phyloP scores from a whole-genome alignment of 176 grass and related monocot species.

The Melocanna baccifera region DNA sequence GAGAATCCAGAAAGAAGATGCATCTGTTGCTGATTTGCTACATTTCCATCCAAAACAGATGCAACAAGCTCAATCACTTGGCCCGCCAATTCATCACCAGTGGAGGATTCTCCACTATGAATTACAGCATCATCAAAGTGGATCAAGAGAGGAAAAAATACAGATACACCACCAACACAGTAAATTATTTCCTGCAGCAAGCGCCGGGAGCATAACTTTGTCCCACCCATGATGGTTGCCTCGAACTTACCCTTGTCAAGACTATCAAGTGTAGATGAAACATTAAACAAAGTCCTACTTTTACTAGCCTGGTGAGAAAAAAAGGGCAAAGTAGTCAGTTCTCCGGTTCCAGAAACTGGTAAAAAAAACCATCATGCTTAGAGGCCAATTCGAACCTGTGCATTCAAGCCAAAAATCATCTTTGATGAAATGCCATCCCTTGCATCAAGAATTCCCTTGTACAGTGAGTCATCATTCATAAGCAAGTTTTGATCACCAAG shows the following conservation, averaged over 20 bases:
- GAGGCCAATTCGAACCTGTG: slow-evolving; percentile 56
- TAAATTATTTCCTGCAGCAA: slow-evolving; percentile 96
- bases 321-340: slow-evolving; percentile 31
- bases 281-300: slow-evolving; percentile 77
- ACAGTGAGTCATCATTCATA: slow-evolving; percentile 64
- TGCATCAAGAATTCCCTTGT: slow-evolving; percentile 74
- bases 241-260: slow-evolving; percentile 79
- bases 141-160: slow-evolving; percentile 92
- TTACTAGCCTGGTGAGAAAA: slow-evolving; percentile 71
- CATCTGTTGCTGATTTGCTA: slow-evolving; percentile 98
- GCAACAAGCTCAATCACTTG: slow-evolving; percentile 96
- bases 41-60: slow-evolving; percentile 92
- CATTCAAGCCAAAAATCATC: slow-evolving; percentile 97
- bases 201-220: slow-evolving; percentile 77
- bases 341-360: slow-evolving; percentile 12
- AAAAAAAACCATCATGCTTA: slow-evolving; percentile 25
- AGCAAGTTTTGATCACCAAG: slow-evolving; percentile 80
- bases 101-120: slow-evolving; percentile 40
- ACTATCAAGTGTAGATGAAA: slow-evolving; percentile 65
- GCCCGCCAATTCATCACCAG: slow-evolving; percentile 60
- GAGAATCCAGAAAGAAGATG: slow-evolving; percentile 94
- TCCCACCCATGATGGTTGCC: slow-evolving; percentile 78
- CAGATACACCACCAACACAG: slow-evolving; percentile 95
- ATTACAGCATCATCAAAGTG: slow-evolving; percentile 68
- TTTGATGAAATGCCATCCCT: slow-evolving; percentile 88